Conservation (phyloP, 2,329 filamentous ascomycete species). For the Paraconiothyrium brasiliense region DNA sequence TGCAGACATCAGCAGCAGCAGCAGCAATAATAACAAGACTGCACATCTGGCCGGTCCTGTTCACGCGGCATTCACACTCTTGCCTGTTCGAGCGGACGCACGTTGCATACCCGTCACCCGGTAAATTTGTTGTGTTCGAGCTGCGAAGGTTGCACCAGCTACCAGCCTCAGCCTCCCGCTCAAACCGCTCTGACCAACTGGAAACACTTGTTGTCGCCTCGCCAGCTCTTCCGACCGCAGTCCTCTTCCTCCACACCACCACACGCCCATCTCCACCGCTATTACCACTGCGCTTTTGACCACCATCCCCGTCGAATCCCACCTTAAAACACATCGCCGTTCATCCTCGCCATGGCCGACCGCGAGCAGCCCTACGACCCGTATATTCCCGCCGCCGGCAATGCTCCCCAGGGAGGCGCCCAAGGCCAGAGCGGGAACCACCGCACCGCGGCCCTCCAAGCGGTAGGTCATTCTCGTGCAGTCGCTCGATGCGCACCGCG, state of each 20-base stretch:
- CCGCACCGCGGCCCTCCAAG: conserved; percentile 79
- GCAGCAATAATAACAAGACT: conserved; percentile 16
- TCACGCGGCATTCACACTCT: conserved; percentile 15
- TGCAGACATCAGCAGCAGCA: conserved; percentile 16
- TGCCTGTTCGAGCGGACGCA: conserved; percentile 10
- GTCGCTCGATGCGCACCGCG: conserved; percentile 8
- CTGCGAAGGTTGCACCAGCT: conserved; percentile 22
- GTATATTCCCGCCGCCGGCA: conserved; percentile 80
- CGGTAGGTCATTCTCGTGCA: conserved; percentile 63
- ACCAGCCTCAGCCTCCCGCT: conserved; percentile 43
- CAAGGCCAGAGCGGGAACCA: conserved; percentile 64
- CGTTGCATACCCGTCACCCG: conserved; percentile 4
- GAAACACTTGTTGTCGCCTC: conserved; percentile 21
- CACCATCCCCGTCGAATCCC: conserved; percentile 30
- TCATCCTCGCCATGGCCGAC: conserved; percentile 60
- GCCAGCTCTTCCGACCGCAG: conserved; percentile 25
- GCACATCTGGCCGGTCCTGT: conserved; percentile 14
- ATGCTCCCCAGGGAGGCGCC: conserved; percentile 55
- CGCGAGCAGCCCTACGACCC: conserved; percentile 80
- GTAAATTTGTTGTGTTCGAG: not conserved
- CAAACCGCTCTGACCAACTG: conserved; percentile 40
- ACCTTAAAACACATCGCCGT: conserved; percentile 19
- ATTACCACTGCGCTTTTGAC: conserved; percentile 21
- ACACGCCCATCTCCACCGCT: conserved; percentile 32
- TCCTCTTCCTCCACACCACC: conserved; percentile 35